These are phyloP conservation scores for Aspergillus flavus DNA, from an alignment of 2,329 filamentous ascomycete genomes.

Conservation along the genomic window DNA sequence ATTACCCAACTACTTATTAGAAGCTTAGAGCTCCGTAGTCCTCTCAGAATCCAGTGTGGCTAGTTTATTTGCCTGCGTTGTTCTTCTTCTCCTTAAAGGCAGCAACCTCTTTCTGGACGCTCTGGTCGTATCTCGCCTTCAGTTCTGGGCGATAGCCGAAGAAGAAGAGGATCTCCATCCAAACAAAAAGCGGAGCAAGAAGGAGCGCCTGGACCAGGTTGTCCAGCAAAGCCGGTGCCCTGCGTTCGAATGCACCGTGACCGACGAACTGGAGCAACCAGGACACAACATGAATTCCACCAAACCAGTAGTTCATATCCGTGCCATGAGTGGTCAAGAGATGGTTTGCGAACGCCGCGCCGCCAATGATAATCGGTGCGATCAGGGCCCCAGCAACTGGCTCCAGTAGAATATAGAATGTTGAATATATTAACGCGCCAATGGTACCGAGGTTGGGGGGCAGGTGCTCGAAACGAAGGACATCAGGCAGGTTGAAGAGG, in stretches of 20 bases:
- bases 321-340: constrained; percentile 66
- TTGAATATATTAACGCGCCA: constrained; percentile 65
- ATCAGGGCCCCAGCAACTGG: constrained; percentile 84
- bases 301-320: constrained; percentile 65
- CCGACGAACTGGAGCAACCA: constrained; percentile 93
- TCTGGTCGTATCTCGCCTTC: constrained; percentile 75
- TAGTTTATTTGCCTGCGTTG: constrained; percentile 23
- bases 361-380: constrained; percentile 73
- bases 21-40: not conserved
- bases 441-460: constrained; percentile 63
- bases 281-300: constrained; percentile 69
- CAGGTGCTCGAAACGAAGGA: constrained; percentile 58
- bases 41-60: not conserved
- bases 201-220: constrained; percentile 91
- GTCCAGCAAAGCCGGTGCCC: constrained; percentile 85
- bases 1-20: not conserved
- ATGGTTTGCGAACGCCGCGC: constrained; percentile 75
- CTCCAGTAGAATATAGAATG: constrained; percentile 87
- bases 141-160: constrained; percentile 89
- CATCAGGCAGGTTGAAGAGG: constrained; percentile 56
- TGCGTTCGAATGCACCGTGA: constrained; percentile 84
- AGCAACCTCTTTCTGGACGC: constrained; percentile 73
- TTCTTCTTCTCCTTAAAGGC: constrained; percentile 66
- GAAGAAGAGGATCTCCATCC: constrained; percentile 89
- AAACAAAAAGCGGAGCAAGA: constrained; percentile 93